Evolutionary conservation across 371 early-diverging fungal genomes (phyloP), one percentile per base, ranked within the genome.

Genomic region (Actinomortierella wolfii): DNA sequence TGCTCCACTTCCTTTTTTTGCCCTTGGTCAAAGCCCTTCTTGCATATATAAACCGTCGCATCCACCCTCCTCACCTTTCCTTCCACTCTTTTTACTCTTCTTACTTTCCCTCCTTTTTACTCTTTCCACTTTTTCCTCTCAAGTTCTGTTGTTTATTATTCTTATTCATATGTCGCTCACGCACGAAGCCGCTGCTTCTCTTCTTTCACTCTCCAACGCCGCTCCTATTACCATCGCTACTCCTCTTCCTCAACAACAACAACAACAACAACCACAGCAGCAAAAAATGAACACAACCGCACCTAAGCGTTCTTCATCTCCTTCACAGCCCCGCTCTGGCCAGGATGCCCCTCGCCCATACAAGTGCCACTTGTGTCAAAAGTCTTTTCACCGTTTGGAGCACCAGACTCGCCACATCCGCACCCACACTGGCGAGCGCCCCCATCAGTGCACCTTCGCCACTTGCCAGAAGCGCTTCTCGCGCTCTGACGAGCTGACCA

Each of bases 341-440:
- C 63, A 80, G 59, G 83, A 81, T 59, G 82, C 81, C 2, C 82
- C 82, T 52, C 81, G 89, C 34, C 87, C 89, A 41, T 88, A 86
- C 68, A 80, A 83, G 59, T 88, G 89, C 68, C 81, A 68, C 71
- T 79, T 85, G 62, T 88, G 89, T 62, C 76, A 78, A 41, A 86
- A 85, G 64, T 83, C 83, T 21, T 88, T 88, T 61, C 84, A 84
- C 47, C 84, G 92, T 34, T 80, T 89, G 21, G 92, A 92, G 74
- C 92, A 92, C 77, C 89, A 89, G 78, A 90, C 91, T 14, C 86
- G 95, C 49, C 95, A 96, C 76, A 88, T 92, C 68, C 86, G 94
- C 64, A 94, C 94, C 8, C 96, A 95, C 67, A 95, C 96, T 2
- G 95, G 95, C 28, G 96, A 96, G 75, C 92, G 89, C 56, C 95